A percentile compares a stretch with the other conserved stretches of the same genome.
These are phyloP conservation scores for Plicaturopsis crispa DNA, from an alignment of 768 basidiomycete species.

Conservation along the genomic window DNA sequence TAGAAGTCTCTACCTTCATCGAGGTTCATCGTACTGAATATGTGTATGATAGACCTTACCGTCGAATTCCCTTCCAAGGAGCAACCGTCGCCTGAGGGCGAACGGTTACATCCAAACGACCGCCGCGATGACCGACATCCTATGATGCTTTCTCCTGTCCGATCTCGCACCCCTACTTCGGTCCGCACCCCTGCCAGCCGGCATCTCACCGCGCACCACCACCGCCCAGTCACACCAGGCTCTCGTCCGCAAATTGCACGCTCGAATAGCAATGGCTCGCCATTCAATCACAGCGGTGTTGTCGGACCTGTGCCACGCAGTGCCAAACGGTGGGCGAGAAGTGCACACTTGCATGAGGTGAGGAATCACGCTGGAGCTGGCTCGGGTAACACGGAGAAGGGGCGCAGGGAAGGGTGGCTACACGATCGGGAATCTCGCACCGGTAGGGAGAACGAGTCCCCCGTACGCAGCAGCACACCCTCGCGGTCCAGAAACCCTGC, in stretches of 20 bases:
- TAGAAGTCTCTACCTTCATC: no score
- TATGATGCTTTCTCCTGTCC: no score
- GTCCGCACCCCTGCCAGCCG: slow-evolving; percentile 15
- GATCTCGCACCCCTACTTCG: neutral
- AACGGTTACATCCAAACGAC: neutral
- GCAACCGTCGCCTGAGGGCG: neutral
- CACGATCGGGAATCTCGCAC: no score
- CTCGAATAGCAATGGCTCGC: slow-evolving; percentile 34
- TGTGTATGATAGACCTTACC: no score
- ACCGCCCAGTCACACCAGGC: slow-evolving; percentile 10
- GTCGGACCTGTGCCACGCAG: slow-evolving; percentile 33
- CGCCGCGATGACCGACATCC: neutral
- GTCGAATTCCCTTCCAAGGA: neutral
- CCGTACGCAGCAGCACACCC: no score
- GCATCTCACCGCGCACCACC: slow-evolving; percentile 11
- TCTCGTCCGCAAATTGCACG: slow-evolving; percentile 32
- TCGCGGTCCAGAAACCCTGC: no score
- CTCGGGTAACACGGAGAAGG: no score
- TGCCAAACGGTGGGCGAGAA: slow-evolving; percentile 54
- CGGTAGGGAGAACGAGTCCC: no score
- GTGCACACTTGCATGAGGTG: slow-evolving; percentile 64
- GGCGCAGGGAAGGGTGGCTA: no score
- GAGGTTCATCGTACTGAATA: no score
- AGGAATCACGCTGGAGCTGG: slow-evolving; percentile 17
- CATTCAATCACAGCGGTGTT: no score